Evolutionary conservation across 139 green algal genomes (phyloP), one percentile per base, ranked within the genome.

Genomic region (Tetraselmis striata): DNA sequence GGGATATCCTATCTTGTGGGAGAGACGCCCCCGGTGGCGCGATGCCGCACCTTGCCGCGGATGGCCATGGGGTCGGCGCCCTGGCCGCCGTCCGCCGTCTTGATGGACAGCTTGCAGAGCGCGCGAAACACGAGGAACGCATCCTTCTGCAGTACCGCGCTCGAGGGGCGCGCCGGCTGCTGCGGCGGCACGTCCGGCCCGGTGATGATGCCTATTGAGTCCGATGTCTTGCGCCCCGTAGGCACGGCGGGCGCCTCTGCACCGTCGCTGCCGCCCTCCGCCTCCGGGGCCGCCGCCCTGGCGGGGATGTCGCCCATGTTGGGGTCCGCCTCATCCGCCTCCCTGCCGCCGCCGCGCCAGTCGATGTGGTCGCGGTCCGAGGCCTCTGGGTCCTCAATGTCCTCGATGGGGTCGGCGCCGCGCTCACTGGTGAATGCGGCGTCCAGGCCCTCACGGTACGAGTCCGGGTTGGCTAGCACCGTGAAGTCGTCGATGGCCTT

Each of bases 111-210:
- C 89, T 98, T 98, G 89, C 97, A 99, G 79, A 99, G 92, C 30
- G 97, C 94, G 0, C 97, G 87, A 84, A 99, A 98, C 58, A 99
- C 95, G 30, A 99, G 87, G 89, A 97, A 98, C 1, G 95, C 97
- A 81, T 99, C 97, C 82, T 94, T 93, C 83, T 93, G 85, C 84
- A 98, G 87, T 32, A 94, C 75, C 1, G 81, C 78, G 45, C 29
- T 81, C 74, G 27, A 86, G 31, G 27, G 0, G 31, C 2, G 28
- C 27, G 45, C 29, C 77, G 80, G 30, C 32, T 83, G 77, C 30
- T 59, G 1, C 82, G 32, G 75, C 25, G 82, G 59, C n/a, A 58
- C 31, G n/a, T 77, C 32, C 26, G 82, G 29, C 11, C 77, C 75
- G 31, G 59, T 84, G 75, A 75, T 67, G 11, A 67, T 67, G 18